Conservation (phyloP, 2,329 filamentous ascomycete species). For the Trichophyton mentagrophytes region DNA sequence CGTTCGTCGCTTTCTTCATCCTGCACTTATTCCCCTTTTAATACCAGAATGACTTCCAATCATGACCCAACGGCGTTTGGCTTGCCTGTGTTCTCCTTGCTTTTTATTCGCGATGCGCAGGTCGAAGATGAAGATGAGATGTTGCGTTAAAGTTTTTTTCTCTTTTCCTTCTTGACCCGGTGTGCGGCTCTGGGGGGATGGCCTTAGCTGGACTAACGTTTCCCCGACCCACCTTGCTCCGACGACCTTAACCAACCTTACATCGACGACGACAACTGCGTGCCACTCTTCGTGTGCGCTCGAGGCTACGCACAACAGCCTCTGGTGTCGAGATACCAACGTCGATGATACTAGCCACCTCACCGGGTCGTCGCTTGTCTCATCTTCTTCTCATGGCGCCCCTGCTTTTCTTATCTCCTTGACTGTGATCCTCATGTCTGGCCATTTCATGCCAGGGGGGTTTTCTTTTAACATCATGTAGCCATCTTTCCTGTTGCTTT, state of each 20-base stretch:
- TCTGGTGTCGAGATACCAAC: neutral
- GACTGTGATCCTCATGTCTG: neutral
- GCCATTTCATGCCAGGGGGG: neutral
- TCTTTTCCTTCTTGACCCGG: neutral
- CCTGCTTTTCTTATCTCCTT: neutral
- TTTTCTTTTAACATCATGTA: neutral
- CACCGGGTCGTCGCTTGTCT: neutral
- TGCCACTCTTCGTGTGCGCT: neutral
- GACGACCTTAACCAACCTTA: too few relatives aligned
- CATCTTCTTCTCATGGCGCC: neutral
- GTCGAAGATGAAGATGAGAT: neutral
- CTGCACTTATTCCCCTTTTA: neutral
- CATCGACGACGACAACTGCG: too few relatives aligned
- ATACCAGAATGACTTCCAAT: neutral
- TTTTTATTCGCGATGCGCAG: neutral
- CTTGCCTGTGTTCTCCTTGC: neutral
- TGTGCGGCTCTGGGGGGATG: neutral
- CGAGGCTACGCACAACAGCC: neutral
- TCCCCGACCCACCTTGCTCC: neutral
- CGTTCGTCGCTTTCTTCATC: neutral
- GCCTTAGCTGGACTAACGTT: conserved; percentile 3
- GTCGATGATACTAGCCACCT: neutral
- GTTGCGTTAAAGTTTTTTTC: neutral
- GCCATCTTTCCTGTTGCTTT: neutral
- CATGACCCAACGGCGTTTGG: conserved; percentile 1